Conservation (phyloP, 768 basidiomycete genomes). For the Tylopilus intermedius region DNA sequence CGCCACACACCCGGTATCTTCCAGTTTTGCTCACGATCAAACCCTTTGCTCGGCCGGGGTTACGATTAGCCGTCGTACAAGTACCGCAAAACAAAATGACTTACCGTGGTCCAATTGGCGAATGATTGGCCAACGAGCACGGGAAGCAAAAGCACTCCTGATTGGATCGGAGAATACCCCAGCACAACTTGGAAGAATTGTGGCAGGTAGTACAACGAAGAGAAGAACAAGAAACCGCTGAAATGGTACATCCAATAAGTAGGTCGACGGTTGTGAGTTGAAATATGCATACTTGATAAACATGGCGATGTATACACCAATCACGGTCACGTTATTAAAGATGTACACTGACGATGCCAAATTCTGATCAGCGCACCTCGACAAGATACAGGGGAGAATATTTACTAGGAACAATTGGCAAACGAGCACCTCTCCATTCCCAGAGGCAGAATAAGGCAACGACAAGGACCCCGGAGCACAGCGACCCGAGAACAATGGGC, state of each 20-base stretch:
- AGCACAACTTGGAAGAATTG: conserved; percentile 72
- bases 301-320: conserved; percentile 64
- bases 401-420: conserved; percentile 72
- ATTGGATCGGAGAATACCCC: conserved; percentile 60
- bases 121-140: conserved; percentile 61
- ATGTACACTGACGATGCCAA: conserved; percentile 53
- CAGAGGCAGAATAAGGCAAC: conserved; percentile 58
- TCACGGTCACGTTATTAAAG: conserved; percentile 61
- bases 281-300: conserved; percentile 51
- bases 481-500: conserved; percentile 55
- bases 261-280: background rate
- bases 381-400: background rate
- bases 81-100: conserved; percentile 11
- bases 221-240: conserved; percentile 60
- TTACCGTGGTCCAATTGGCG: conserved; percentile 49
- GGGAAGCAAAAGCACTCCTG: conserved; percentile 64
- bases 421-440: conserved; percentile 65
- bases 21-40: conserved; percentile 61
- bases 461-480: conserved; percentile 52
- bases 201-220: conserved; percentile 66
- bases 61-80: background rate
- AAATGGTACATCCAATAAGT: background rate
- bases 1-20: conserved; percentile 45
- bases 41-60: conserved; percentile 36
- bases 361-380: background rate